Evolutionary conservation across 164 flowering plant species (phyloP), one percentile per base, ranked within the genome.

Genomic region (Litsea cubeba): DNA sequence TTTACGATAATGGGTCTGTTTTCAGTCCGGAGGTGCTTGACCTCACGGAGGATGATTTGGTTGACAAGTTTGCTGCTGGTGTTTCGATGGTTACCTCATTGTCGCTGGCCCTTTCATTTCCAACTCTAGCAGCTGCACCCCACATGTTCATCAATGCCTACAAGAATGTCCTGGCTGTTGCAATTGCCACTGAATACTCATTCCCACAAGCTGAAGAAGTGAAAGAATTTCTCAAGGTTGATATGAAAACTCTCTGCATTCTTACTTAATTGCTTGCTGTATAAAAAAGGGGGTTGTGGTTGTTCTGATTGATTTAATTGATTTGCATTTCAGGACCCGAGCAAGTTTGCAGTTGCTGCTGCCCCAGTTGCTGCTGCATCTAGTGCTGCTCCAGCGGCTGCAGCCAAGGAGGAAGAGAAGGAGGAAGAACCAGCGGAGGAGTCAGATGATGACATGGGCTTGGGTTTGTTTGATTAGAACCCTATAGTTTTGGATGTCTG

Each of bases 341-440:
- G 87, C 83, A 90, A 90, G 85, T 89, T 89, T 77, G 90, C 86
- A 3, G 88, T 74, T 65, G 85, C 86, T 10, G 80, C 60, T 4
- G 85, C 89, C 58, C 76, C 87, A 12, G 85, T 40, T 51, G 81
- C 82, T 12, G 79, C 78, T 65, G 72, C 78, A 50, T 75, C 22
- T 51, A 22, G 76, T 60, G 71, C 75, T 64, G 72, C 81, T 0
- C 65, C 83, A 2, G 79, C 83, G 49, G 86, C 82, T 26, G 72
- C 83, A 17, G 65, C 77, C 51, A 57, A 67, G 49, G 78, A 76
- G 75, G 88, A 83, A 72, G 85, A 81, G 72, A 80, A 82, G 84
- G 77, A 83, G 75, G 87, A 86, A 67, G 90, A 87, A 62, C 78
- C 84, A 0, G 86, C 72, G 0, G 88, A 85, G 65, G 90, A 82